Conservation (phyloP, 2,329 filamentous ascomycete species). For the Xylaria sp. region DNA sequence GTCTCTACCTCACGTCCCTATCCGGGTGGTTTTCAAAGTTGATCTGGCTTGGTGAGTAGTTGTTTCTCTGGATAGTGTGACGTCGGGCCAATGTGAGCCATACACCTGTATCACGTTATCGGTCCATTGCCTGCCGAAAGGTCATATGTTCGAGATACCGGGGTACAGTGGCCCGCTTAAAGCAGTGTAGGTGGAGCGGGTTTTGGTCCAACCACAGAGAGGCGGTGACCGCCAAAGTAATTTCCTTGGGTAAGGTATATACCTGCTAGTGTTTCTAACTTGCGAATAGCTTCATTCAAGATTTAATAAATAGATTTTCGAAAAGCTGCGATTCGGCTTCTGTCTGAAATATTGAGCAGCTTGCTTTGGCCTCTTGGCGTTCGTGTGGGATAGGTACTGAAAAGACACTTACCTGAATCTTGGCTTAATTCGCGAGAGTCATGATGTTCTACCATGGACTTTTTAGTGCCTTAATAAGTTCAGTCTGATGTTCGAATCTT, state of each 20-base stretch:
- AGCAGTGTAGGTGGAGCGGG: neutral
- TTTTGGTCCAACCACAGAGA: neutral
- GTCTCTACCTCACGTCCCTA: conserved; percentile 4
- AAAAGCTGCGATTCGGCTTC: neutral
- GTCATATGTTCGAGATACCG: neutral
- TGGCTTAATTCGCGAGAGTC: neutral
- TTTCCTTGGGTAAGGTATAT: neutral
- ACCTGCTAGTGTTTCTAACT: neutral
- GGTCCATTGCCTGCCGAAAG: conserved; percentile 10
- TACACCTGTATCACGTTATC: conserved; percentile 14
- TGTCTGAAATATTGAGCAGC: neutral
- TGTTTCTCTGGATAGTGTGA: neutral
- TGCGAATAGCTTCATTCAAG: neutral
- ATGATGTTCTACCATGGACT: neutral
- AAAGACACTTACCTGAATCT: neutral
- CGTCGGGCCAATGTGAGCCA: conserved; percentile 11
- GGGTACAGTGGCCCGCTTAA: neutral
- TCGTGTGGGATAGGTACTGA: neutral
- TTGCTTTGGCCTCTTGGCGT: too few relatives aligned
- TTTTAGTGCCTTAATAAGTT: neutral
- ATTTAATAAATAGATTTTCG: neutral
- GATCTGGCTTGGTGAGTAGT: conserved; percentile 11
- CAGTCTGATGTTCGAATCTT: neutral
- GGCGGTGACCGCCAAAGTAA: neutral
- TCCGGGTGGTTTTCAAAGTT: conserved; percentile 8